Evolutionary conservation across 2,329 filamentous ascomycete genomes (phyloP).

Genomic region (Penicillium freii): DNA sequence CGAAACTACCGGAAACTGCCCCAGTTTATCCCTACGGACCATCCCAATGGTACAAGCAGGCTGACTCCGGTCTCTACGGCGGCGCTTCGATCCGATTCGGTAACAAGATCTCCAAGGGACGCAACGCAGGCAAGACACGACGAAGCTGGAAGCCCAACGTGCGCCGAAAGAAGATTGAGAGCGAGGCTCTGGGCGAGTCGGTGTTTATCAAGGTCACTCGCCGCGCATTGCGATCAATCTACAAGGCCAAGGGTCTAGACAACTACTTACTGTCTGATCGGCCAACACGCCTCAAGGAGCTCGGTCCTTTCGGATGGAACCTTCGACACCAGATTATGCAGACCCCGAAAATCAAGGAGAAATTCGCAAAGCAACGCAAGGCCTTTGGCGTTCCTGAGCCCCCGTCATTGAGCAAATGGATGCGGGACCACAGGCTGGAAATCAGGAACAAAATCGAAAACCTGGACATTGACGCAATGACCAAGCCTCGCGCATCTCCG

Average conservation of each 20-base stretch:
- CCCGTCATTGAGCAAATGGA: conserved; percentile 43
- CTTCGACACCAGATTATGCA: conserved; percentile 89
- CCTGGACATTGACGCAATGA: conserved; percentile 34
- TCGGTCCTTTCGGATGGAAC: conserved; percentile 87
- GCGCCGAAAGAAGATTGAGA: conserved; percentile 47
- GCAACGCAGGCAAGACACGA: conserved; percentile 50
- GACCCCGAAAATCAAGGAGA: conserved; percentile 63
- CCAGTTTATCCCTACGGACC: conserved; percentile 50
- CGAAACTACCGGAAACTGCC: conserved; percentile 37
- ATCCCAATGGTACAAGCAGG: conserved; percentile 45
- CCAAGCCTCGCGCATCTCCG: conserved; percentile 29
- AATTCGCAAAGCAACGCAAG: conserved; percentile 64
- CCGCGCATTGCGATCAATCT: conserved; percentile 57
- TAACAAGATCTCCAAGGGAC: conserved; percentile 51
- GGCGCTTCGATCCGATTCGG: conserved; percentile 48
- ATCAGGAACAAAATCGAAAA: conserved; percentile 40
- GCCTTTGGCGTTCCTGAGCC: conserved; percentile 62
- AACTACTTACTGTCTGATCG: conserved; percentile 85
- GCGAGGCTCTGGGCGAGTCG: conserved; percentile 43
- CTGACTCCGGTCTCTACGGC: conserved; percentile 50
- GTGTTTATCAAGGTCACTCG: conserved; percentile 49
- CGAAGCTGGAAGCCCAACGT: conserved; percentile 52
- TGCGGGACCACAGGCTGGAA: conserved; percentile 36
- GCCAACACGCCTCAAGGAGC: conserved; percentile 72
- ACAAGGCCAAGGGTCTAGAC: conserved; percentile 85